Evolutionary conservation across 805 yeast species (phyloP).

Genomic region (Ascoidea asiatica): DNA sequence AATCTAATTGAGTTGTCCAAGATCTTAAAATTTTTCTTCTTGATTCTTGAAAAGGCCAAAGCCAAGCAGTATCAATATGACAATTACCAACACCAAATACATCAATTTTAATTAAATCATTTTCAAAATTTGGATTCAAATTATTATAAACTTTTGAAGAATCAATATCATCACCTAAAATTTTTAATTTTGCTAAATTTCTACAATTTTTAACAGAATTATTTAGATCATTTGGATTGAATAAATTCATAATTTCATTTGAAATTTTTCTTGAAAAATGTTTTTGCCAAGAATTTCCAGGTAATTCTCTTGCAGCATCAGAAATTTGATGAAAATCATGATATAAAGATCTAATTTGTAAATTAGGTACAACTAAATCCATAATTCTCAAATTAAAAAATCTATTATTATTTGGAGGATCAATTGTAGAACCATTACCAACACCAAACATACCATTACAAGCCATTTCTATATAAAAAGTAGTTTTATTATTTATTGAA

Average conservation of each 20-base stretch:
- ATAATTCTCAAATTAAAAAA: conserved; percentile 56
- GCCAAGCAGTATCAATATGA: conserved; percentile 97
- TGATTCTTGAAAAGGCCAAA: conserved; percentile 99
- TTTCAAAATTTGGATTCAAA: no score
- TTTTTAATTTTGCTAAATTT: conserved; percentile 42
- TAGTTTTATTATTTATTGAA: conserved; percentile 34
- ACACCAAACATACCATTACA: conserved; percentile 93
- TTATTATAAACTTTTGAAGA: conserved; percentile 49
- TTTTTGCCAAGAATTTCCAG: conserved; percentile 67
- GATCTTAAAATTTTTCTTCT: conserved; percentile 85
- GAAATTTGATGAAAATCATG: conserved; percentile 81
- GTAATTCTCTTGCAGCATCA: conserved; percentile 83
- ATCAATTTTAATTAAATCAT: conserved; percentile 25
- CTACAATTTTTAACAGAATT: conserved; percentile 49
- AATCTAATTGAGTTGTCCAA: conserved; percentile 84
- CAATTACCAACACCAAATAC: conserved; percentile 89
- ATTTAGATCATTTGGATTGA: conserved; percentile 55
- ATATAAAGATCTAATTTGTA: conserved; percentile 63
- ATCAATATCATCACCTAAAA: conserved; percentile 55
- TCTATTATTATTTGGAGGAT: conserved; percentile 60
- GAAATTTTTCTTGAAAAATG: conserved; percentile 71
- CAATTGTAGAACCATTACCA: conserved; percentile 43
- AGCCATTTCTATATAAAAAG: conserved; percentile 75
- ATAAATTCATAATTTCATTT: conserved; percentile 69
- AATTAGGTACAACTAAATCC: conserved; percentile 70